Conservation (phyloP, 768 basidiomycete genomes). For the Exidia glandulosa region DNA sequence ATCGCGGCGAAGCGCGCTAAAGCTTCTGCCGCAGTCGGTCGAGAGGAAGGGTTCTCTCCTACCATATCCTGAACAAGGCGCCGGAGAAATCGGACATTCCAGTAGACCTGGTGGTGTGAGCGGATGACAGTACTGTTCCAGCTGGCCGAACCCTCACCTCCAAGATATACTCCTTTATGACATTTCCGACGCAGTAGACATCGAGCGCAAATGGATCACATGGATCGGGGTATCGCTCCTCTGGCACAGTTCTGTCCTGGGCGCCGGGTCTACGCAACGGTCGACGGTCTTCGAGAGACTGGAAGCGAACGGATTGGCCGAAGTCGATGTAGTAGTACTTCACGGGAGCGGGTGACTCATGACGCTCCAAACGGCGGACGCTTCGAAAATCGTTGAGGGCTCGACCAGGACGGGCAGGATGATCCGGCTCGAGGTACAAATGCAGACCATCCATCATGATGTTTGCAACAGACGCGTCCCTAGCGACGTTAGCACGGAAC, state of each 20-base stretch:
- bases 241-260: background rate
- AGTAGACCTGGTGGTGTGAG: too few species aligned
- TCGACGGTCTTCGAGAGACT: background rate
- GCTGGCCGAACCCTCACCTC: too few species aligned
- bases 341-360: background rate
- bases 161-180: background rate
- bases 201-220: background rate
- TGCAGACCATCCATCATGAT: background rate
- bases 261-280: background rate
- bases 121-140: too few species aligned
- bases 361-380: too few species aligned
- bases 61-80: too few species aligned
- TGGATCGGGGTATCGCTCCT: background rate
- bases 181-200: background rate
- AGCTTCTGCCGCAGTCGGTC: too few species aligned
- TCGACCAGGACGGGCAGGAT: background rate
- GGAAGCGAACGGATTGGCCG: background rate
- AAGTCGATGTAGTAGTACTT: background rate
- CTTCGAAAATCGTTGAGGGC: too few species aligned
- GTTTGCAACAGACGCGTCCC: too few species aligned
- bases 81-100: too few species aligned
- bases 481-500: background rate
- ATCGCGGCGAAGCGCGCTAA: too few species aligned
- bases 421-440: background rate
- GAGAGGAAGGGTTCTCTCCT: too few species aligned